These are phyloP conservation scores for Seiridium unicorne DNA, from an alignment of 2,329 filamentous ascomycete genomes.

Conservation along the genomic window DNA sequence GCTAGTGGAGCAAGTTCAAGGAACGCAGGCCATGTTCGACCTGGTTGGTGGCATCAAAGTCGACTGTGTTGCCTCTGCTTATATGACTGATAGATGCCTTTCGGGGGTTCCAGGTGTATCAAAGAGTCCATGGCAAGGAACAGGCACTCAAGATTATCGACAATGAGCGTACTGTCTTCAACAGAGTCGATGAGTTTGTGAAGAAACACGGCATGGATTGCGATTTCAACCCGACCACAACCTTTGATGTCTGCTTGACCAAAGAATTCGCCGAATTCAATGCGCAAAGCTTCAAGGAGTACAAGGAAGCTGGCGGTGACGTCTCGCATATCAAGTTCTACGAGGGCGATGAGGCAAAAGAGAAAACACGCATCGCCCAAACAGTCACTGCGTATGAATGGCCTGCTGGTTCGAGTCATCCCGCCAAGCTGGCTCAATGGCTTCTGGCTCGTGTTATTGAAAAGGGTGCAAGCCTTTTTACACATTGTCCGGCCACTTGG, in stretches of 20 bases:
- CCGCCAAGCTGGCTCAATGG: slow-evolving; percentile 48
- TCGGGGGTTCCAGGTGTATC: slow-evolving; percentile 43
- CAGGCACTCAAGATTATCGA: slow-evolving; percentile 44
- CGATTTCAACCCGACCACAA: slow-evolving; percentile 44
- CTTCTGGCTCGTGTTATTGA: slow-evolving; percentile 35
- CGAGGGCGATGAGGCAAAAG: slow-evolving; percentile 35
- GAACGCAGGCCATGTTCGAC: slow-evolving; percentile 43
- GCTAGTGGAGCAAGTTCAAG: slow-evolving; percentile 40
- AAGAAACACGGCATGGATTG: slow-evolving; percentile 37
- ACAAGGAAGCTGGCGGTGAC: slow-evolving; percentile 39
- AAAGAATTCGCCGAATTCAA: slow-evolving; percentile 43
- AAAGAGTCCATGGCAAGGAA: slow-evolving; percentile 36
- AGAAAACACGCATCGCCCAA: slow-evolving; percentile 32
- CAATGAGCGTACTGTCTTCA: slow-evolving; percentile 38
- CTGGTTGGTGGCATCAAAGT: slow-evolving; percentile 14
- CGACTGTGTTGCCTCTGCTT: neutral
- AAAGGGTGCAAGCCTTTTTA: slow-evolving; percentile 38
- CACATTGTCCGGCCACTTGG: slow-evolving; percentile 36
- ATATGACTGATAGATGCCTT: slow-evolving; percentile 34
- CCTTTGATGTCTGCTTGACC: slow-evolving; percentile 48
- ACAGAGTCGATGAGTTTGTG: slow-evolving; percentile 39
- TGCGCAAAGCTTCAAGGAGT: slow-evolving; percentile 35
- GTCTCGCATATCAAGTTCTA: slow-evolving; percentile 38
- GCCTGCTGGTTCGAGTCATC: slow-evolving; percentile 47
- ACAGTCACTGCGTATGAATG: slow-evolving; percentile 48